phyloP scores from a whole-genome alignment of 208 protist species.

The Leishmania major region DNA sequence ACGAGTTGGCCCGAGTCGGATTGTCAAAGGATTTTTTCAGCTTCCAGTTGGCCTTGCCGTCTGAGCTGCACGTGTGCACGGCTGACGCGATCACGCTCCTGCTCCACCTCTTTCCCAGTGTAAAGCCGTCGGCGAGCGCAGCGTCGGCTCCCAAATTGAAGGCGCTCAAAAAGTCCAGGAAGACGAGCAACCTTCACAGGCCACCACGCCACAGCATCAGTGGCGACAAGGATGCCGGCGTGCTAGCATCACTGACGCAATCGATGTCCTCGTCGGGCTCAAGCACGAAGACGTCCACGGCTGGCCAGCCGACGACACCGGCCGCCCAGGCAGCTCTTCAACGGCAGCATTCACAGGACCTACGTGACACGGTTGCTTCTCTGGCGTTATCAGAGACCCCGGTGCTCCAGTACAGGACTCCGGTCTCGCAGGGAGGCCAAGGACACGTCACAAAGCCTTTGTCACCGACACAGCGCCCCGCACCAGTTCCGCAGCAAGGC shows the following conservation, averaged over 20 bases:
- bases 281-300: background rate
- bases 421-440: background rate
- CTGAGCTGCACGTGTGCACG: conserved; percentile 36
- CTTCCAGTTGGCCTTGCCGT: conserved; percentile 35
- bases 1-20: conserved; percentile 32
- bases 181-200: background rate
- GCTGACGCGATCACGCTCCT: conserved; percentile 40
- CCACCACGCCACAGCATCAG: background rate
- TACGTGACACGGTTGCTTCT: background rate
- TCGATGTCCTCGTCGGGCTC: background rate
- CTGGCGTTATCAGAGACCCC: background rate
- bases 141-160: background rate
- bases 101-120: conserved; percentile 15
- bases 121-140: background rate
- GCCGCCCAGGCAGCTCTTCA: background rate
- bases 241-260: background rate
- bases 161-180: background rate
- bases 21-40: conserved; percentile 33
- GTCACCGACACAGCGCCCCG: background rate
- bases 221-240: background rate
- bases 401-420: too few species aligned
- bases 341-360: background rate
- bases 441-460: background rate
- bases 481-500: background rate
- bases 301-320: background rate